Base-by-base conservation (phyloP, 805 yeast genomes). In the Cyberlindnera mycetangii region DNA sequence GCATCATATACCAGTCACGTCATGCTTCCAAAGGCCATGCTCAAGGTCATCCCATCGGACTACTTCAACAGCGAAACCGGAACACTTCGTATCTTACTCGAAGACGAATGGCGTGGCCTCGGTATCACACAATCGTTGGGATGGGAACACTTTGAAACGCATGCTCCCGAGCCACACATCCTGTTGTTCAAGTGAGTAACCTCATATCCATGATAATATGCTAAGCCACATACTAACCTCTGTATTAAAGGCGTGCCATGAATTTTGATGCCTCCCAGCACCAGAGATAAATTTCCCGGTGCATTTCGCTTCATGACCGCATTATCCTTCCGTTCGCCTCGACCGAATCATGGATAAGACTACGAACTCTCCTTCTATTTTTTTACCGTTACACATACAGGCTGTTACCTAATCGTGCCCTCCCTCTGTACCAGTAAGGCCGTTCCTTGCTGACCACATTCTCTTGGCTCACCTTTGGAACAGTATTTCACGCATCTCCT, bases 61-160 rank as follows among this genome's bases (percentile, higher is more conserved):
- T 95, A 90, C 61, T 93, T 93, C 73, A 84, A 85, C 59, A 81
- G 89, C 2, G 96, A 90, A 47, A 88, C 96, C 2, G 98, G 98
- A 5, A 93, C 99, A 0, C 73, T 93, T 55, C 81, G 96, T 53
- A 88, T 93, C 35, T 70, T 93, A 32, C 67, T 85, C 39, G 99
- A 93, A 65, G 98, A 93, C 54, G 99, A 93, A 67, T 93, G 99
- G 99, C 76, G 99, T 65, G 98, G 97, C 1, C 70, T 93, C 39
- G 99, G 99, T 3, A 89, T 93, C 58, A 93, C 98, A 7, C 99
- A 93, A 66, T 86, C 96, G 30, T 71, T 93, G 49, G 99, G 99
- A 1, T 93, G 99, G 99, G 93, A 77, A 43, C 99, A 93, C 66
- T 93, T 92, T 61, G 99, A 93, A 60, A 90, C 96, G 33, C 99